Evolutionary conservation across 1,284 basidiomycete genomes (phyloP), one percentile per base, ranked within the genome.

Genomic region (Caloboletus inedulis): DNA sequence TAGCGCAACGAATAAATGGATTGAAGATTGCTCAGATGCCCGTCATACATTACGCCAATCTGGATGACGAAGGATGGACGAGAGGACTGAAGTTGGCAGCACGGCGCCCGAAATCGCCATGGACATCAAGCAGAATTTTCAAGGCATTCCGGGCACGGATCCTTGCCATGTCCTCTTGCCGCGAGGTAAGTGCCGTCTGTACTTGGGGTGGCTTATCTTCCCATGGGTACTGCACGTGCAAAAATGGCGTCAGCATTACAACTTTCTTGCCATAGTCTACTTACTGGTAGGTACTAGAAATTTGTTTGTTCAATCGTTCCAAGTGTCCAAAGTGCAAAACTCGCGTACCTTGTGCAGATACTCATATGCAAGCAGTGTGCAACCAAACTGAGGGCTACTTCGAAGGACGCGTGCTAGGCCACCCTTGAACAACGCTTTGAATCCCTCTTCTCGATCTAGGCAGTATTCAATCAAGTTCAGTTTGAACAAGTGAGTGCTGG

Each of bases 81-180:
- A 57, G 69, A 66, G 60, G 72, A 27, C 39, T 61, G 45, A 70
- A 68, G 49, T 55, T 58, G 27, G 66, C 71, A 30, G 76, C 76
- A 40, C 80, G 76, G 49, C 81, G 75, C 30, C 87, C 87, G 75
- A 91, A 89, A 70, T 92, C 88, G 34, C 88, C 87, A 69, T 91
- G 88, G 33, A 91, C 87, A 63, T 92, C 89, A 64, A 92, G 72
- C 57, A 92, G 69, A 57, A 92, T 91, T 70, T 91, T 92, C 62
- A 98, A 80, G n/a, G 93, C 94, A 76, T 96, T 96, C 55, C 94
- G 79, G 19, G 94, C 94, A 53, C 94, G 84, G 51, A 96, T 81
- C 64, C 87, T 85, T 37, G 91, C 84, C 69, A 97, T 79, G 59
- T 97, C 94, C 61, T 93, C 90, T 50, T 81, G 82, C 54, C 81